These are phyloP conservation scores for Balansia obtecta DNA, from an alignment of 2,329 filamentous ascomycete genomes.

Conservation along the genomic window DNA sequence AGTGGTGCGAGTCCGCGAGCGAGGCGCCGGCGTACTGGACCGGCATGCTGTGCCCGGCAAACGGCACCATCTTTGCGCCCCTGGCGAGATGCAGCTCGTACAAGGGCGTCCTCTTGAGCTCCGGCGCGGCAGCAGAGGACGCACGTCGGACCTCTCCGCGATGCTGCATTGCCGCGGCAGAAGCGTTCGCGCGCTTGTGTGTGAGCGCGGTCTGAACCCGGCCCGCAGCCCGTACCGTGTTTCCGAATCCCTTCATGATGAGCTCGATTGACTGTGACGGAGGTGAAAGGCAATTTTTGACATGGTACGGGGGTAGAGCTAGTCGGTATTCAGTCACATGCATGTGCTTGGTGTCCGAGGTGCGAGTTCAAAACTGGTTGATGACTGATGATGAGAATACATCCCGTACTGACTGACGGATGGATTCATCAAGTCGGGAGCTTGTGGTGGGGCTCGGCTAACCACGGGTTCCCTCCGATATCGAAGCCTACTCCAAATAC, in stretches of 20 bases:
- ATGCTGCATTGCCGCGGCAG: slow-evolving; percentile 7
- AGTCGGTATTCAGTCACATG: no score
- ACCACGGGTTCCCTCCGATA: slow-evolving; percentile 15
- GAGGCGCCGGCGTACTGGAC: slow-evolving; percentile 72
- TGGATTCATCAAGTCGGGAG: no score
- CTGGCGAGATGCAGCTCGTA: slow-evolving; percentile 66
- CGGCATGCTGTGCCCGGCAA: slow-evolving; percentile 86
- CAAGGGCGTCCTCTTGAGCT: slow-evolving; percentile 49
- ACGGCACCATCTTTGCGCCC: slow-evolving; percentile 92
- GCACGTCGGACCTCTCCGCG: slow-evolving; percentile 16
- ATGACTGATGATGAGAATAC: no score
- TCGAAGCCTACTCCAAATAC: no score
- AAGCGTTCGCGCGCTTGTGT: not conserved
- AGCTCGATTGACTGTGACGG: slow-evolving; percentile 1
- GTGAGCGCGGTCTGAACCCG: slow-evolving; percentile 11
- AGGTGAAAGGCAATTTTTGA: slow-evolving; percentile 1
- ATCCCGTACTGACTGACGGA: no score
- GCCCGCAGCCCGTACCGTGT: slow-evolving; percentile 19
- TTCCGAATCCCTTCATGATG: slow-evolving; percentile 20
- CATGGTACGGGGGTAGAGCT: no score
- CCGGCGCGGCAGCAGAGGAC: slow-evolving; percentile 8
- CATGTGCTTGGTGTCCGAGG: not conserved
- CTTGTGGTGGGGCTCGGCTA: slow-evolving; percentile 15
- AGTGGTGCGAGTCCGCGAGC: slow-evolving; percentile 75
- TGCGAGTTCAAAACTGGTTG: no score